Evolutionary conservation across 805 yeast genomes (phyloP).

Genomic region (Ogataea corticis): DNA sequence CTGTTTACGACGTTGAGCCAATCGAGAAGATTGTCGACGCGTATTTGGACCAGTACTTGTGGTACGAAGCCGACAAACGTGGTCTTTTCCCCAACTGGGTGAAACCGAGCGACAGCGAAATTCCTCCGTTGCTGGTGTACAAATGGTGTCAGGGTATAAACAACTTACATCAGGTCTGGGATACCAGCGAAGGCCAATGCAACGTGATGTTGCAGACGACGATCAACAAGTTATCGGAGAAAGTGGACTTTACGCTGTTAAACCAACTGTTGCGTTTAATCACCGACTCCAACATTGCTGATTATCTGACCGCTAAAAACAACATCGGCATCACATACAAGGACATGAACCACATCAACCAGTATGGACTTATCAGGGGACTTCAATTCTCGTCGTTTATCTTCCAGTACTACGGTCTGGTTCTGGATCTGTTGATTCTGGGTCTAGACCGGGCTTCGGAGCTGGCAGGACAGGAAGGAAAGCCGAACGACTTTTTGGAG

Average conservation of each 20-base stretch:
- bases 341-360: conserved; percentile 93
- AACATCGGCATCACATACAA: conserved; percentile 80
- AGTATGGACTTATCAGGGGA: conserved; percentile 85
- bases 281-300: conserved; percentile 90
- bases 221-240: conserved; percentile 72
- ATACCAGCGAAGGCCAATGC: conserved; percentile 67
- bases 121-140: conserved; percentile 87
- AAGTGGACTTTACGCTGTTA: conserved; percentile 82
- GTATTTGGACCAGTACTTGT: conserved; percentile 88
- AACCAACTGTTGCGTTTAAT: conserved; percentile 79
- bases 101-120: conserved; percentile 91
- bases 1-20: conserved; percentile 88
- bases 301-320: conserved; percentile 89
- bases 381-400: conserved; percentile 88
- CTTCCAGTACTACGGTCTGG: conserved; percentile 85
- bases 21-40: conserved; percentile 96
- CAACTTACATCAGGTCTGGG: conserved; percentile 79
- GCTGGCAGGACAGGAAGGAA: conserved; percentile 72
- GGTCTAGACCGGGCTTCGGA: conserved; percentile 88
- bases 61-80: conserved; percentile 93
- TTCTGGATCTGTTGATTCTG: conserved; percentile 74
- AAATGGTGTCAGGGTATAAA: conserved; percentile 94
- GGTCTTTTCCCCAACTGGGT: conserved; percentile 93
- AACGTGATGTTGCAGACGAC: conserved; percentile 83
- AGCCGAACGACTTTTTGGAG: conserved; percentile 78